phyloP scores from a whole-genome alignment of 306 rosid genomes.

The Hippophae rhamnoides region DNA sequence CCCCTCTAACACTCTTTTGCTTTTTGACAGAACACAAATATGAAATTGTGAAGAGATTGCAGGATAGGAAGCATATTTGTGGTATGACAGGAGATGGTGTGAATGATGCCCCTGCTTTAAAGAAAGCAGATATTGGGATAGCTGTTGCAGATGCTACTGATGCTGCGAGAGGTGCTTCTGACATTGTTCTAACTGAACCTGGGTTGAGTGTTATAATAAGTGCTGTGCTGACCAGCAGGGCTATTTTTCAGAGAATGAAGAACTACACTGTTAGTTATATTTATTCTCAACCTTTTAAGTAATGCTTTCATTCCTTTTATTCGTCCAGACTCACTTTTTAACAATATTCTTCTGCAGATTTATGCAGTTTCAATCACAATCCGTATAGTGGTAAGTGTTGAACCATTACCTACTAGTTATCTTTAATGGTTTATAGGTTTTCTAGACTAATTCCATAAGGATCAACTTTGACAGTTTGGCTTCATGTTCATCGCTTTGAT shows the following conservation, averaged over 20 bases:
- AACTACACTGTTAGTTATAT: slow-evolving; percentile 73
- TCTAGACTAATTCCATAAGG: slow-evolving; percentile 12
- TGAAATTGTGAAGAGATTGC: slow-evolving; percentile 91
- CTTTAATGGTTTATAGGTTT: background rate
- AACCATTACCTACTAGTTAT: background rate
- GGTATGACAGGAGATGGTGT: slow-evolving; percentile 99
- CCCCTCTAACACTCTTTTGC: slow-evolving; percentile 22
- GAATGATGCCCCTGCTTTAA: slow-evolving; percentile 93
- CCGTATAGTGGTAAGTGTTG: slow-evolving; percentile 85
- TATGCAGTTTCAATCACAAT: slow-evolving; percentile 98
- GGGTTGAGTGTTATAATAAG: slow-evolving; percentile 95
- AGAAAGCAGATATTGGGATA: slow-evolving; percentile 94
- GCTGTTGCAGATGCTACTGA: slow-evolving; percentile 99
- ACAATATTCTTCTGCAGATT: slow-evolving; percentile 45
- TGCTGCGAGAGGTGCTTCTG: slow-evolving; percentile 97
- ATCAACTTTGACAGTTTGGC: slow-evolving; percentile 62
- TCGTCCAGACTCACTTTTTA: slow-evolving; percentile 5
- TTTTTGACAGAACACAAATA: slow-evolving; percentile 79
- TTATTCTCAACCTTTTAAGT: background rate
- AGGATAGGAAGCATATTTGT: slow-evolving; percentile 91
- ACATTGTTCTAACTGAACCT: slow-evolving; percentile 96
- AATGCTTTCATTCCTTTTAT: background rate
- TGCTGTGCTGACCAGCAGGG: slow-evolving; percentile 97
- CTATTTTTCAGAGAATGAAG: slow-evolving; percentile 98
- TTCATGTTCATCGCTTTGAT: slow-evolving; percentile 92